Percentiles rank a stretch among this genome's conserved stretches.
These are phyloP conservation scores for Fusarium bactridioides DNA, from an alignment of 2,329 filamentous ascomycete genomes.

Conservation along the genomic window DNA sequence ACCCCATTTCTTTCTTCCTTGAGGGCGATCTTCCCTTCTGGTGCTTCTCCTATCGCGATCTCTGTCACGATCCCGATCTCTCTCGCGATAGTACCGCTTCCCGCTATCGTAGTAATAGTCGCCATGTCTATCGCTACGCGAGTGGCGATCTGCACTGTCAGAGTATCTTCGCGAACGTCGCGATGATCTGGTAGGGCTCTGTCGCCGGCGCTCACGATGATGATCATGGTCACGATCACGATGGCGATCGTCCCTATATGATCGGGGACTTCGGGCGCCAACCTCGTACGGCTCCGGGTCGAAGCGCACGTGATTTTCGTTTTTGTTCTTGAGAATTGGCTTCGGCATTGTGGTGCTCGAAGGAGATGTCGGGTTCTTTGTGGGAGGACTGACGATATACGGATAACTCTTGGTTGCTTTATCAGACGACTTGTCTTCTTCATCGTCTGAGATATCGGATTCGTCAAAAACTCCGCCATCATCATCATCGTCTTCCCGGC, in stretches of 20 bases:
- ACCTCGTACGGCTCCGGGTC: constrained; percentile 59
- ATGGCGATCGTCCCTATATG: constrained; percentile 46
- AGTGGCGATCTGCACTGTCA: constrained; percentile 37
- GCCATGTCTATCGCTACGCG: constrained; percentile 44
- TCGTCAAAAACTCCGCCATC: constrained; percentile 44
- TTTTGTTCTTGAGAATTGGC: constrained; percentile 69
- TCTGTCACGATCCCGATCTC: constrained; percentile 49
- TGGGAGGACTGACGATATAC: constrained; percentile 49
- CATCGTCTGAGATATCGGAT: constrained; percentile 45
- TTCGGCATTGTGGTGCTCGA: constrained; percentile 56
- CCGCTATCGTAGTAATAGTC: constrained; percentile 47
- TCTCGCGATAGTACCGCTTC: constrained; percentile 48
- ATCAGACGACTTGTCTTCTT: constrained; percentile 45
- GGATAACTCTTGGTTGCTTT: constrained; percentile 47
- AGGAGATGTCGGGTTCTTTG: constrained; percentile 46
- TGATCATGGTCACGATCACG: constrained; percentile 41
- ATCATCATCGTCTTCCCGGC: constrained; percentile 45
- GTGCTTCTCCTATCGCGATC: constrained; percentile 52
- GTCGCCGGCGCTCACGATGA: constrained; percentile 34
- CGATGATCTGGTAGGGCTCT: constrained; percentile 24
- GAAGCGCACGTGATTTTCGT: constrained; percentile 64
- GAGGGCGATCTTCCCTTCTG: constrained; percentile 47
- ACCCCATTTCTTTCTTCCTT: constrained; percentile 57
- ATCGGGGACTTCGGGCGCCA: constrained; percentile 42
- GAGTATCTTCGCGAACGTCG: constrained; percentile 42